Evolutionary conservation across 345 rosid species (phyloP).

Genomic region (Eucalyptus marginata): DNA sequence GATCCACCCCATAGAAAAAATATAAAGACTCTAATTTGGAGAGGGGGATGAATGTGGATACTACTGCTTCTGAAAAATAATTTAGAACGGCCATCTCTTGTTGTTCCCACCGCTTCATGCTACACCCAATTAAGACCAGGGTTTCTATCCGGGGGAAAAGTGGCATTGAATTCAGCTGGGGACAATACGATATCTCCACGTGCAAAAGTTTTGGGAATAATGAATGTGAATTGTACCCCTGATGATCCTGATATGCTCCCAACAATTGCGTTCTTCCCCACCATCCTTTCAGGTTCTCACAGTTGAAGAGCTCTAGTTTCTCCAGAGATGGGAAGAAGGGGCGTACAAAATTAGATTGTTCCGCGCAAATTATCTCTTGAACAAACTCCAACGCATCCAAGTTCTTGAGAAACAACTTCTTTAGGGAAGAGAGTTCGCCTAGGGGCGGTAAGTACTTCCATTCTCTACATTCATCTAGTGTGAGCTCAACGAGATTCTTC

Average conservation of each 20-base stretch:
- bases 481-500: neutral
- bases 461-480: neutral
- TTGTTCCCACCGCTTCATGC: neutral
- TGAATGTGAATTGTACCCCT: neutral
- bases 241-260: neutral
- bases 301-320: neutral
- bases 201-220: neutral
- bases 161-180: neutral
- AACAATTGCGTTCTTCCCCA: neutral
- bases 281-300: neutral
- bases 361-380: neutral
- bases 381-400: neutral
- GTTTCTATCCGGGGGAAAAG: neutral
- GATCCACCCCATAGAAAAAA: neutral
- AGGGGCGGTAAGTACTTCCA: neutral
- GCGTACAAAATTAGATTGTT: neutral
- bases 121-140: neutral
- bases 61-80: neutral
- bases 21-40: neutral
- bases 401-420: neutral
- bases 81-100: neutral
- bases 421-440: neutral
- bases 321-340: neutral
- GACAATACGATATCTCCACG: neutral
- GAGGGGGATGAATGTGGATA: neutral